Base-by-base conservation (phyloP, 2,329 filamentous ascomycete species). In the Fusarium solani-melongenae region DNA sequence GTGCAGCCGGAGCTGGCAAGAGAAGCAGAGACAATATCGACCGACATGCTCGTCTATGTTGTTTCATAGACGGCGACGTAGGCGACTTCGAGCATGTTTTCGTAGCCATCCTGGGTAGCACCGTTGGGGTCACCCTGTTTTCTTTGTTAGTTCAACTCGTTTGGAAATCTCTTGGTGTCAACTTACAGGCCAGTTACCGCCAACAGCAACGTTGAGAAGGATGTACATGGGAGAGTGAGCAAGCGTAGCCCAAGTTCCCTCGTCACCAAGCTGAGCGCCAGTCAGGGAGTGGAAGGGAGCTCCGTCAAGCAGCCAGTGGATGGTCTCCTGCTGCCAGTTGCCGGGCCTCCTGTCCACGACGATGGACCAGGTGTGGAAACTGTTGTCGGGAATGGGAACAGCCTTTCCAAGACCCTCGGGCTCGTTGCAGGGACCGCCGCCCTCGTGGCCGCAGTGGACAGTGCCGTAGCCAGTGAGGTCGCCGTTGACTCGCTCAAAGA, bases 401-500 rank as follows among this genome's bases (percentile, higher is more conserved):
- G 73, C 69, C 27, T 76, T 78, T 6, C 81, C 80, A 24, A 84
- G 80, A 17, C 87, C 87, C 3, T 66, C 81, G 53, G 83, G 83
- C 77, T 88, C 86, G 76, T 88, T 84, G 80, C 87, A 88, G 5
- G 82, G 78, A 10, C 86, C 86, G 20, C 85, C 85, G 3, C 82
- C 82, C 20, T 80, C 80, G 5, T 78, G 72, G 27, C 84, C 83
- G 77, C 86, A 88, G 80, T 89, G 87, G 6, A 83, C 78, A 1
- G 86, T 88, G 5, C 86, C 87, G 71, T 85, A 84, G 8, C 83
- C 86, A 1, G 81, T 84, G 67, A 84, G 73, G 41, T 78, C 72
- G 5, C 86, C 86, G 77, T 87, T 85, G 68, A 88, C 81, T 31
- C 83, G 84, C 81, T 88, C 87, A 60, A 88, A 82, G 66, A 87